phyloP scores from a whole-genome alignment of 2,329 filamentous ascomycete genomes.

The Cytospora paraplurivora region DNA sequence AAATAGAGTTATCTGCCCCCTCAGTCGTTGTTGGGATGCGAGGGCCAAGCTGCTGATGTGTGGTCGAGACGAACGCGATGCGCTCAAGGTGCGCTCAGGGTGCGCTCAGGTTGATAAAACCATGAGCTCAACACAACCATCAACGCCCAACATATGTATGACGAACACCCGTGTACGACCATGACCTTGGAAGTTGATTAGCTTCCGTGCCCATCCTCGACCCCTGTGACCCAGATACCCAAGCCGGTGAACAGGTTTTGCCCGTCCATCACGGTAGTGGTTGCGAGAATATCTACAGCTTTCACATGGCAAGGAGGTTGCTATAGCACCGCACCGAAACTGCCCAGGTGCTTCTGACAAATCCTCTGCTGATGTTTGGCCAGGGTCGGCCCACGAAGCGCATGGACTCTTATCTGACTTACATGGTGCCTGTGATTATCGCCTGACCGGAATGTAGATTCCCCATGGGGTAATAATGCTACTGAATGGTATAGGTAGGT shows the following conservation, averaged over 20 bases:
- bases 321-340: background rate
- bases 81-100: background rate
- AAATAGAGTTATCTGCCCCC: slow-evolving; percentile 9
- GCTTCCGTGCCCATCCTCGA: background rate
- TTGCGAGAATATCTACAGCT: background rate
- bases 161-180: background rate
- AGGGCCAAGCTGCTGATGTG: background rate
- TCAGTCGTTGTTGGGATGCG: slow-evolving; percentile 3
- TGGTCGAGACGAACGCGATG: slow-evolving; percentile 6
- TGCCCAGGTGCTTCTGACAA: background rate
- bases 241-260: no score
- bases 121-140: background rate
- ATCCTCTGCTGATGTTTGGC: background rate
- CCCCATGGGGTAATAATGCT: background rate
- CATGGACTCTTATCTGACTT: background rate
- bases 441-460: background rate
- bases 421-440: background rate
- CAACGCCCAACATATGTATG: background rate
- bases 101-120: background rate
- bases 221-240: no score
- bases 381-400: background rate
- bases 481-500: no score
- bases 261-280: no score
- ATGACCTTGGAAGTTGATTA: background rate
- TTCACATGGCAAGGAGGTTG: background rate